Evolutionary conservation across 176 grass and related monocot species (phyloP), one percentile per base, ranked within the genome.

Genomic region (Pontederia crassipes): DNA sequence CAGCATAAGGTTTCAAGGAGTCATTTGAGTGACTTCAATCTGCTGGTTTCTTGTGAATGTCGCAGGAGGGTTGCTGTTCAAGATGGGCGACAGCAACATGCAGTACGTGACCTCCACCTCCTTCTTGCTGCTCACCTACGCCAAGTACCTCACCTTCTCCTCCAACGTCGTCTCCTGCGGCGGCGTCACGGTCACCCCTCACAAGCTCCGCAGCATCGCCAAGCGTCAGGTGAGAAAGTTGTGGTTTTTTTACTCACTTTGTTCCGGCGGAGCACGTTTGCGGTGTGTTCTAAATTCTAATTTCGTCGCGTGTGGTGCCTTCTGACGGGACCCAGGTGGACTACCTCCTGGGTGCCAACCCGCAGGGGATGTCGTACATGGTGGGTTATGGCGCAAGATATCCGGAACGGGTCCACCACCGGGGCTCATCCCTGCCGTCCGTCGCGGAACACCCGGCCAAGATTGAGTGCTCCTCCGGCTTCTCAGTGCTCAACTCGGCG

Each of bases 311-410:
- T 69, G 45, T 61, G 14, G 55, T 17, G 51, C 26, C 2, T 69
- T 10, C 4, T 58, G 54, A 13, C 20, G 57, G 8, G 8, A 3
- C 66, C 16, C 61, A 82, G 81, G 81, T 83, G 71, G 92, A 91
- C 55, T 97, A 97, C 75, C 47, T 97, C 17, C 78, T 97, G 0
- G 92, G 92, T 17, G 78, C 64, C 76, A 97, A 97, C 81, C 92
- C 92, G 40, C 46, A 67, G 67, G 73, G 78, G 48, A 76, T 97
- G 81, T 90, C 92, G 1, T 97, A 97, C 81, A 97, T 97, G 92
- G 87, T 97, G 0, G 92, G 92, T 4, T 97, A 91, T 50, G 92
- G 92, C 4, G 4, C 12, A 1, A 82, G 45, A 59, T 97, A 78
- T 69, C 92, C 87, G 13, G 46, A 62, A 59, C 64, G 67, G 26